Percentiles rank a stretch among this genome's conserved stretches.
Conservation (phyloP, 2,329 filamentous ascomycete species). For the Colletotrichum cereale region DNA sequence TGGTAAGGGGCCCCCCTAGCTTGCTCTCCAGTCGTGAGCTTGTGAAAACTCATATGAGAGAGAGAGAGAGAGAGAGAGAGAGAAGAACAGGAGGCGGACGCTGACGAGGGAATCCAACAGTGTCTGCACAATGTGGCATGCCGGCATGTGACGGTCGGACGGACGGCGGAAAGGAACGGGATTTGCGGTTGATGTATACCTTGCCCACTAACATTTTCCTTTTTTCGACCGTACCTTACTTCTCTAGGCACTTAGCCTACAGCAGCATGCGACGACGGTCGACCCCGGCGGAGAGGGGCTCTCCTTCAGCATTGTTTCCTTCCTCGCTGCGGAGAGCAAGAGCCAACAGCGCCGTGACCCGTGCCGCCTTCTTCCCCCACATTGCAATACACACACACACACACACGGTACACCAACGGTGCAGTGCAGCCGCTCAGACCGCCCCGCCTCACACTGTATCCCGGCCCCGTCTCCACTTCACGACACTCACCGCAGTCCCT, state of each 20-base stretch:
- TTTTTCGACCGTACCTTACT: neutral
- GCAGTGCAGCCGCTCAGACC: slow-evolving; percentile 28
- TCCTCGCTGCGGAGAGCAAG: slow-evolving; percentile 28
- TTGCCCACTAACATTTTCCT: slow-evolving; percentile 32
- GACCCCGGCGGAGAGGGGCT: slow-evolving; percentile 28
- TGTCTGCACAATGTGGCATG: neutral
- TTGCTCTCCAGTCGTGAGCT: neutral
- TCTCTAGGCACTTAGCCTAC: neutral
- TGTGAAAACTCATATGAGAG: neutral
- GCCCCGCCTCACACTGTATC: slow-evolving; percentile 18
- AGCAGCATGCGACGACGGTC: slow-evolving; percentile 28
- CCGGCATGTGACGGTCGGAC: slow-evolving; percentile 25
- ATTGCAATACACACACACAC: slow-evolving; percentile 3
- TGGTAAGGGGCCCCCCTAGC: neutral
- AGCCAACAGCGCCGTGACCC: slow-evolving; percentile 14
- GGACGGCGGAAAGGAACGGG: slow-evolving; percentile 33
- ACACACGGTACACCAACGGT: no score
- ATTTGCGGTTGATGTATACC: slow-evolving; percentile 1
- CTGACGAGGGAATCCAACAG: neutral
- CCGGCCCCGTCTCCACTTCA: slow-evolving; percentile 20
- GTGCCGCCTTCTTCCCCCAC: slow-evolving; percentile 24
- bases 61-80: neutral
- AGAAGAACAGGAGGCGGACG: neutral
- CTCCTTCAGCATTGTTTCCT: slow-evolving; percentile 24
- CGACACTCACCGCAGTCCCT: slow-evolving; percentile 3